These are phyloP conservation scores for Gossypium davidsonii DNA, from an alignment of 441 rosid species.

Conservation along the genomic window DNA sequence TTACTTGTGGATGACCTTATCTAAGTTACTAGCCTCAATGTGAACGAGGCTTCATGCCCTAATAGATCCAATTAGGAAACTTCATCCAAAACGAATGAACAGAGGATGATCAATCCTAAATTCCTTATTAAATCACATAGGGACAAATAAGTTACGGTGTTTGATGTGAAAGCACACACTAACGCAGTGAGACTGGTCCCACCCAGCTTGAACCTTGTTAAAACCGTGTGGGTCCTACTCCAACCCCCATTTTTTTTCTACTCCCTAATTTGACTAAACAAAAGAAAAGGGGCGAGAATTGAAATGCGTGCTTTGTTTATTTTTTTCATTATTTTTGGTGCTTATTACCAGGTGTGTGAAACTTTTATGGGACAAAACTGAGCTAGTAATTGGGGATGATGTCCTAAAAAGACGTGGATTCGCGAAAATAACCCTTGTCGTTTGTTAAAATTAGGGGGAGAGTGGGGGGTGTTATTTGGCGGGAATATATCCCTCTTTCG, in stretches of 20 bases:
- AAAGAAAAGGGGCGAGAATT: no score
- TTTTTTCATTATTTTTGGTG: neutral
- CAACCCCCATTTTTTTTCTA: slow-evolving; percentile 16
- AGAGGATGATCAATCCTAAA: neutral
- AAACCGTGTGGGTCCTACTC: slow-evolving; percentile 13
- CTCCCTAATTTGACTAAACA: slow-evolving; percentile 2
- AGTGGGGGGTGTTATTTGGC: neutral
- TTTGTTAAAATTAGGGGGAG: neutral
- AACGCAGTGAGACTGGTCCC: neutral
- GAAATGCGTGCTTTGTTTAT: neutral
- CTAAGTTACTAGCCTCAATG: neutral
- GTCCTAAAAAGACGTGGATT: neutral
- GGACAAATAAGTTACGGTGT: neutral
- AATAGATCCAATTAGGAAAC: neutral
- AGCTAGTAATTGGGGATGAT: neutral
- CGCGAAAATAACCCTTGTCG: slow-evolving; percentile 12
- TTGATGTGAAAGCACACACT: neutral
- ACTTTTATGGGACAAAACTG: neutral
- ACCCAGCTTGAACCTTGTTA: neutral
- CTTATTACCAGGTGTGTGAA: neutral
- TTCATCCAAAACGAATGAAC: neutral
- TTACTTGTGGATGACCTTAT: neutral
- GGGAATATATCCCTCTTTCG: slow-evolving; percentile 13
- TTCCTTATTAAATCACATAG: neutral
- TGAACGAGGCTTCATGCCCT: neutral